A percentile compares a stretch with the other conserved stretches of the same genome.
Conservation (phyloP, 129 eudicot species). For the Oenanthe sinensis region DNA sequence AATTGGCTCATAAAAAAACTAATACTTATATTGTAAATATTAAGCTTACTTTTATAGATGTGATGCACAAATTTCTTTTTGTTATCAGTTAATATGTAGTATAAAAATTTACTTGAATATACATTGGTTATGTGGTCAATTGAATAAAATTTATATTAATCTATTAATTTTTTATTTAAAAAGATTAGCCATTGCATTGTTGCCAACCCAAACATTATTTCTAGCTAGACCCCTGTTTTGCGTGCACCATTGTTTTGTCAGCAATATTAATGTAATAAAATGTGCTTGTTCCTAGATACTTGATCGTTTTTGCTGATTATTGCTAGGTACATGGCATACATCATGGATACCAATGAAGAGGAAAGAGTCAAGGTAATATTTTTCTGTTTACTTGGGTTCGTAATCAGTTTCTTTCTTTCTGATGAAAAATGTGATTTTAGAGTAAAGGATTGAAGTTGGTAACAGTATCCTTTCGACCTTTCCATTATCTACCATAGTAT, state of each 20-base stretch:
- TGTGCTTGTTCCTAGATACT: not conserved
- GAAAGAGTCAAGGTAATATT: slow-evolving; percentile 77
- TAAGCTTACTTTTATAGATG: not conserved
- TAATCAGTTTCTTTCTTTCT: too few relatives aligned
- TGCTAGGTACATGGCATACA: slow-evolving; percentile 91
- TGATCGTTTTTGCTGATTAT: not conserved
- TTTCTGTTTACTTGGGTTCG: not conserved
- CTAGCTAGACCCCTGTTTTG: too few relatives aligned
- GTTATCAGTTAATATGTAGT: too few relatives aligned
- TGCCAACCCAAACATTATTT: too few relatives aligned
- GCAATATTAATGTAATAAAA: not conserved
- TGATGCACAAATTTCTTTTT: not conserved
- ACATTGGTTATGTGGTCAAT: too few relatives aligned
- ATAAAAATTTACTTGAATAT: too few relatives aligned
- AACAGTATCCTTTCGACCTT: not conserved
- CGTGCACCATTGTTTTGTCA: not conserved
- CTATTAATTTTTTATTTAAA: too few relatives aligned
- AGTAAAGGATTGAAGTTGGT: not conserved
- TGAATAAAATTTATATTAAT: too few relatives aligned
- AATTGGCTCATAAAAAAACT: not conserved
- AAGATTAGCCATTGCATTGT: too few relatives aligned
- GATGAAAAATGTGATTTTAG: not conserved
- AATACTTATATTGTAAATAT: not conserved
- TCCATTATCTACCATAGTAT: not conserved
- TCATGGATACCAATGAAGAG: slow-evolving; percentile 96